A percentile compares a stretch with the other conserved stretches of the same genome.
These are phyloP conservation scores for Botrytis sinoallii DNA, from an alignment of 2,329 filamentous ascomycete genomes.

Conservation along the genomic window DNA sequence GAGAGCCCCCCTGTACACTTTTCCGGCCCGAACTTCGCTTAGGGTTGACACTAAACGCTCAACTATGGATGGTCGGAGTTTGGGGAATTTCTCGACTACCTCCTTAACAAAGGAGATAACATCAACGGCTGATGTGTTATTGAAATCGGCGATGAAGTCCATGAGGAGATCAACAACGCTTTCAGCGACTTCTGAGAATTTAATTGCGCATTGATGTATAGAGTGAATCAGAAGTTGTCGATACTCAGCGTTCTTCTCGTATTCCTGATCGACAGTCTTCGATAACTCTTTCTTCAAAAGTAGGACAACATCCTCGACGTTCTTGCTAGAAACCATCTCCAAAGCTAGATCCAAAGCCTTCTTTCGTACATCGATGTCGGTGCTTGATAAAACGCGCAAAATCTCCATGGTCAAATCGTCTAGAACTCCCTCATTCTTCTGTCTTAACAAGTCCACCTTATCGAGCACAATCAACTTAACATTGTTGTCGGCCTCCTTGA, in stretches of 20 bases:
- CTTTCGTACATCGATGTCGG: slow-evolving; percentile 90
- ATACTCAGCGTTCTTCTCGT: slow-evolving; percentile 97
- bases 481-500: slow-evolving; percentile 98
- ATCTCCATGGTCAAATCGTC: slow-evolving; percentile 98
- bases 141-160: slow-evolving; percentile 99
- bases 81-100: slow-evolving; percentile 96
- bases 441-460: slow-evolving; percentile 81
- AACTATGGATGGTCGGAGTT: slow-evolving; percentile 82
- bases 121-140: slow-evolving; percentile 93
- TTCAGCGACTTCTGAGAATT: slow-evolving; percentile 95
- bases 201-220: slow-evolving; percentile 98
- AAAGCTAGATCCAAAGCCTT: slow-evolving; percentile 88
- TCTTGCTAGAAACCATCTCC: slow-evolving; percentile 98
- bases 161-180: slow-evolving; percentile 96
- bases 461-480: slow-evolving; percentile 98
- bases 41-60: slow-evolving; percentile 85
- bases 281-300: slow-evolving; percentile 95
- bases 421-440: slow-evolving; percentile 84
- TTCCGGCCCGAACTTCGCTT: slow-evolving; percentile 89
- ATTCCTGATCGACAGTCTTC: slow-evolving; percentile 97
- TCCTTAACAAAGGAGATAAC: slow-evolving; percentile 99
- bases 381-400: slow-evolving; percentile 86
- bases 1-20: slow-evolving; percentile 92
- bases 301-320: slow-evolving; percentile 95
- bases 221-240: slow-evolving; percentile 92